Conservation (phyloP, 305 asterid genomes). For the Plantago coronopus region DNA sequence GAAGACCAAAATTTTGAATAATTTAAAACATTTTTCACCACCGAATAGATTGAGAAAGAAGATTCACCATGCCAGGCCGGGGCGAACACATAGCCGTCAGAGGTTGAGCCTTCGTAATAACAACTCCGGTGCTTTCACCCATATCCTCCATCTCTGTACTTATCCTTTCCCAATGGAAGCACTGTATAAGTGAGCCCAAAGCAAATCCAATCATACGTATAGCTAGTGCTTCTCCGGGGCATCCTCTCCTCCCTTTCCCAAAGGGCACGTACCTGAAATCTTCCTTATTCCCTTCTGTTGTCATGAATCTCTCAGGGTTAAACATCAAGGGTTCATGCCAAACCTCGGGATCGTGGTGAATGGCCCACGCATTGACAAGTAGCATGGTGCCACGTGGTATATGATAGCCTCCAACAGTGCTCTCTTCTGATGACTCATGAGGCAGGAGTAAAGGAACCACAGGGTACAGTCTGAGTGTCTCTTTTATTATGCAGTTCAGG, state of each 20-base stretch:
- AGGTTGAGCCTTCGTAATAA: background rate
- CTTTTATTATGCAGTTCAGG: background rate
- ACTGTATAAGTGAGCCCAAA: constrained; percentile 18
- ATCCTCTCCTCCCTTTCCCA: constrained; percentile 18
- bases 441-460: background rate
- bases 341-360: constrained; percentile 12
- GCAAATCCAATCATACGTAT: constrained; percentile 12
- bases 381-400: constrained; percentile 2
- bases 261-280: constrained; percentile 7
- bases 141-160: constrained; percentile 3
- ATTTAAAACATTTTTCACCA: background rate
- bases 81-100: background rate
- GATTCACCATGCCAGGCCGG: background rate
- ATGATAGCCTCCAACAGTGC: background rate
- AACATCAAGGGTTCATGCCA: constrained; percentile 4
- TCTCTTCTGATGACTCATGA: constrained; percentile 6
- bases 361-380: constrained; percentile 18
- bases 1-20: no score
- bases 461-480: background rate
- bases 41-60: background rate
- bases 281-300: background rate
- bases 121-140: constrained; percentile 12
- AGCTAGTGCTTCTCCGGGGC: constrained; percentile 15
- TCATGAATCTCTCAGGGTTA: constrained; percentile 11
- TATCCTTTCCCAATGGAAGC: constrained; percentile 22